Evolutionary conservation across 345 rosid genomes (phyloP), one percentile per base, ranked within the genome.

Genomic region (Excoecaria cochinchinensis): DNA sequence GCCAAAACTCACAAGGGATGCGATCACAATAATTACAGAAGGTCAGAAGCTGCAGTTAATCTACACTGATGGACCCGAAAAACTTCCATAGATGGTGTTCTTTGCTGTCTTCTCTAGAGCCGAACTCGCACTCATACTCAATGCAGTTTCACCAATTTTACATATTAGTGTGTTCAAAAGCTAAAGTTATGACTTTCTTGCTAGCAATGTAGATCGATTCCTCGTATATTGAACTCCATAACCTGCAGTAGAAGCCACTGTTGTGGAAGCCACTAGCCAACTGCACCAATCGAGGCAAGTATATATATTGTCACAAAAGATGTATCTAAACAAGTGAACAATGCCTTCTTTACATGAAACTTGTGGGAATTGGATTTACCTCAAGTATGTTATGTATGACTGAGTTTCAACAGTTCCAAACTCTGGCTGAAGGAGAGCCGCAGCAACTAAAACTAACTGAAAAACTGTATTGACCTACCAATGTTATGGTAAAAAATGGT

Each of bases 391-490:
- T 74, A 93, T 88, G 79, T 83, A 90, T 56, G 86, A 68, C 72
- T 80, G 93, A 36, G 97, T 90, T 57, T 91, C 92, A 42, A 52
- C 52, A 16, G 85, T 88, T 77, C 98, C 97, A 69, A 86, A 89
- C 75, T 91, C 97, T 1, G 97, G 98, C 75, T 95, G 97, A 66
- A 95, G 91, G n/a, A 93, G 84, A 51, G 99, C 98, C 3, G 86
- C 92, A 31, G 97, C 97, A 48, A 95, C 97, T 77, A 95, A 85
- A 65, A 85, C 84, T 84, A 95, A 74, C 78, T 93, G 98, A 87
- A 95, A 82, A 77, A 95, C 97, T 10, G 99, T 95, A 84, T 95
- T 95, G 40, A 95, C 96, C 99, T 93, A 88, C 64, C 31, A 68
- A 72, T 46, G 4, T 13, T 13, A 11, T 44, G 36, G 22, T n/a